These are phyloP conservation scores for Parafenestella ontariensis DNA, from an alignment of 2,329 filamentous ascomycete species.

Conservation along the genomic window DNA sequence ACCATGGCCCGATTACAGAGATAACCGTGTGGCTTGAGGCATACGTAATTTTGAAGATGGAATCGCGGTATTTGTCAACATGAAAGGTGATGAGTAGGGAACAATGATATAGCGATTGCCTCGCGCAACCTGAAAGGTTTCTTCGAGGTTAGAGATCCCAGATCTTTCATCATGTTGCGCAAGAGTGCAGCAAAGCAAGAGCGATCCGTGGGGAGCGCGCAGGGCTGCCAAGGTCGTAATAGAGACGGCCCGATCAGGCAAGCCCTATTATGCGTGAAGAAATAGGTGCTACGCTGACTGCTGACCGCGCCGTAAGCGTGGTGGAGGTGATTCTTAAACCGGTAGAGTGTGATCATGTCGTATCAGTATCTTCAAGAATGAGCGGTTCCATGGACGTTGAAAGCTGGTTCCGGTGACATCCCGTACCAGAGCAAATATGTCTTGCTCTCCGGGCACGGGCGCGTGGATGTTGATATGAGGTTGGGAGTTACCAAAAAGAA, in stretches of 20 bases:
- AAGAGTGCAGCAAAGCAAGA: background rate
- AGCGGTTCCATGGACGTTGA: background rate
- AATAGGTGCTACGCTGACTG: background rate
- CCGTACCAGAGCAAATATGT: background rate
- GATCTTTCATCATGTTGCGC: background rate
- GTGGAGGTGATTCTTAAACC: background rate
- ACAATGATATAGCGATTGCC: background rate
- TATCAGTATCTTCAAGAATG: no score
- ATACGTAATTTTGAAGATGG: slow-evolving; percentile 23
- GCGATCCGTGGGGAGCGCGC: background rate
- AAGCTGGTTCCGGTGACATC: background rate
- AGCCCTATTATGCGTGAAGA: background rate
- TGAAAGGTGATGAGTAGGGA: background rate
- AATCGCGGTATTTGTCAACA: slow-evolving; percentile 1
- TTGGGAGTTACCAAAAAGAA: slow-evolving; percentile 3
- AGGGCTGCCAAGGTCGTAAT: background rate
- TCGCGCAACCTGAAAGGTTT: background rate
- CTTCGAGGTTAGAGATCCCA: background rate
- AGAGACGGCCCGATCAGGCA: background rate
- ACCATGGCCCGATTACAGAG: slow-evolving; percentile 12
- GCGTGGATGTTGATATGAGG: background rate
- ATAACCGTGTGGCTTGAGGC: slow-evolving; percentile 27
- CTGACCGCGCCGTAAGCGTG: slow-evolving; percentile 10
- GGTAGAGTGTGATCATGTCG: background rate
- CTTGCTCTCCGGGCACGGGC: background rate